Conservation (phyloP, 768 basidiomycete genomes). For the Heimioporus sp. region DNA sequence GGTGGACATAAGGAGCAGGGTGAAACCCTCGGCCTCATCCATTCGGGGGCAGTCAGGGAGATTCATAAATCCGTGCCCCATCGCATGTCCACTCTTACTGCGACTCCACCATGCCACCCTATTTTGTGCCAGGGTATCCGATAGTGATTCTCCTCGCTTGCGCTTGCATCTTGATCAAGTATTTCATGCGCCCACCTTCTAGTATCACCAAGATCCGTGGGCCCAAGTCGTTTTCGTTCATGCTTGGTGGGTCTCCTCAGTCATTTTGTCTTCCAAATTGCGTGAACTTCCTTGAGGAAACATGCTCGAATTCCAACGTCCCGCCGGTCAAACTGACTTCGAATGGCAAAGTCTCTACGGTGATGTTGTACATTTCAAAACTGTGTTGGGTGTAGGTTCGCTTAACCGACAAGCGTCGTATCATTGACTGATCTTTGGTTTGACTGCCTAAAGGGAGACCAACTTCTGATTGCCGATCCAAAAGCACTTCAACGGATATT, state of each 20-base stretch:
- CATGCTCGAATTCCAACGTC: background rate
- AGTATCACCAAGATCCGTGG: background rate
- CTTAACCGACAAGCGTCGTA: background rate
- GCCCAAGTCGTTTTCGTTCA: background rate
- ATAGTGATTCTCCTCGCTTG: background rate
- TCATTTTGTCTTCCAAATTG: background rate
- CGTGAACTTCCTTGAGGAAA: background rate
- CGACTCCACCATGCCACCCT: too few relatives aligned
- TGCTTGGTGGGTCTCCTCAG: background rate
- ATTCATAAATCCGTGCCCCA: too few relatives aligned
- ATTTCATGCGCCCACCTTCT: background rate
- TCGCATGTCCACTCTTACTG: too few relatives aligned
- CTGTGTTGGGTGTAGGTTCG: constrained; percentile 6
- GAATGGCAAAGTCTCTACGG: background rate
- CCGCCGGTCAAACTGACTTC: background rate
- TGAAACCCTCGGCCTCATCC: too few relatives aligned
- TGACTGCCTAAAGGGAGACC: constrained; percentile 35
- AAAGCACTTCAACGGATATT: constrained; percentile 42
- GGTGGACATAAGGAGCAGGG: too few relatives aligned
- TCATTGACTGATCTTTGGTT: background rate
- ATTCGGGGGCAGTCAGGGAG: too few relatives aligned
- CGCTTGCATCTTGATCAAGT: background rate
- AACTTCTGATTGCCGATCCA: constrained; percentile 45
- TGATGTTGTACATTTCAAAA: background rate
- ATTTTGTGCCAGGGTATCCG: too few relatives aligned